Conservation (phyloP, 2,329 filamentous ascomycete species). For the Epichloe gansuensis region DNA sequence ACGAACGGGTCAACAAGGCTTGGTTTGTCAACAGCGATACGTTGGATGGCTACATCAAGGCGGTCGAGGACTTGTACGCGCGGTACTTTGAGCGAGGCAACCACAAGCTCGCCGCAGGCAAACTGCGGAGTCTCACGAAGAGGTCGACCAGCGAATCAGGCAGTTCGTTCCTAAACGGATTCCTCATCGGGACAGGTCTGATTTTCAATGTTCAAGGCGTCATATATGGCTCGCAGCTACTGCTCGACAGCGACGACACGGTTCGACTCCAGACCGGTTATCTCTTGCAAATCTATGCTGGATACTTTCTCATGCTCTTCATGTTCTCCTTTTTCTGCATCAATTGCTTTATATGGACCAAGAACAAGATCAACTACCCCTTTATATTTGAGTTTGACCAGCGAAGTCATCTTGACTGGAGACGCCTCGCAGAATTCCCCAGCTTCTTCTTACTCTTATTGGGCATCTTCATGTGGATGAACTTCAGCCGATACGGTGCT, state of each 20-base stretch:
- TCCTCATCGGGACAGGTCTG: slow-evolving; percentile 54
- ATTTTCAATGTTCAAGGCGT: slow-evolving; percentile 56
- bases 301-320: slow-evolving; percentile 75
- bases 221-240: slow-evolving; percentile 43
- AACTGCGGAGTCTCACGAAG: slow-evolving; percentile 61
- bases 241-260: slow-evolving; percentile 33
- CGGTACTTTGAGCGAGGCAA: slow-evolving; percentile 91
- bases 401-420: slow-evolving; percentile 77
- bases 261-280: slow-evolving; percentile 47
- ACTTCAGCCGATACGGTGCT: slow-evolving; percentile 59
- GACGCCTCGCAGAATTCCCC: slow-evolving; percentile 74
- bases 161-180: slow-evolving; percentile 46
- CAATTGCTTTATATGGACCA: slow-evolving; percentile 71
- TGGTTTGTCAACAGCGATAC: slow-evolving; percentile 87
- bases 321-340: slow-evolving; percentile 76
- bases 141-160: slow-evolving; percentile 42
- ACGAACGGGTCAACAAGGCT: slow-evolving; percentile 78
- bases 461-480: slow-evolving; percentile 77
- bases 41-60: slow-evolving; percentile 65
- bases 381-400: slow-evolving; percentile 97
- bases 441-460: slow-evolving; percentile 69
- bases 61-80: slow-evolving; percentile 83
- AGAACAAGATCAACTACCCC: slow-evolving; percentile 82
- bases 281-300: slow-evolving; percentile 79
- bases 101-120: slow-evolving; percentile 78